These are phyloP conservation scores for Truncatella angustata DNA, from an alignment of 2,329 filamentous ascomycete species.

Conservation along the genomic window DNA sequence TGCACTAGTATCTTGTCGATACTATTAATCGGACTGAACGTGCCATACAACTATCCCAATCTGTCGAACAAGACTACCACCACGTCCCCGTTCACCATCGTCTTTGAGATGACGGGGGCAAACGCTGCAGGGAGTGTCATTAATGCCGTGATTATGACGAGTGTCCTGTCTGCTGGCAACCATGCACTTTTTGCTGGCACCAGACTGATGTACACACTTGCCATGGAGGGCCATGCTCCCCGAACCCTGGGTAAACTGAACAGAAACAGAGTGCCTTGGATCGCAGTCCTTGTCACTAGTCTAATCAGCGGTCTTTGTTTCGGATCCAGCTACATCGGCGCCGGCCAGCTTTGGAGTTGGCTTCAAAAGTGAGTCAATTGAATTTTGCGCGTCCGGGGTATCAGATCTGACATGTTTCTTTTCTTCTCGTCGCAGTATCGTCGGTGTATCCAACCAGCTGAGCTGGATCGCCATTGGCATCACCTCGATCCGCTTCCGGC, in stretches of 20 bases:
- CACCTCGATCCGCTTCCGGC: constrained; percentile 24
- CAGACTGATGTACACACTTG: constrained; percentile 55
- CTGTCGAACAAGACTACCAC: constrained; percentile 40
- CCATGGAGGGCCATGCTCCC: constrained; percentile 55
- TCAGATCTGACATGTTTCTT: not conserved
- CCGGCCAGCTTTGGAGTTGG: constrained; percentile 65
- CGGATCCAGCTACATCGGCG: constrained; percentile 63
- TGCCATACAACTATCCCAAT: constrained; percentile 52
- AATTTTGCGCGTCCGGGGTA: not conserved
- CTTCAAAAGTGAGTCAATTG: constrained; percentile 48
- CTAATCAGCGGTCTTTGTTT: constrained; percentile 59
- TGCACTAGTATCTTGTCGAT: constrained; percentile 39
- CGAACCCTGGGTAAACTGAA: constrained; percentile 49
- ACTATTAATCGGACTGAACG: constrained; percentile 55
- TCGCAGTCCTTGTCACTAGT: constrained; percentile 53
- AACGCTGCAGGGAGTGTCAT: constrained; percentile 55
- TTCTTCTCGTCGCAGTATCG: not conserved
- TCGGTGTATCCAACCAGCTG: not conserved
- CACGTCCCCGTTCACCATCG: constrained; percentile 58
- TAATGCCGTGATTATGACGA: constrained; percentile 60
- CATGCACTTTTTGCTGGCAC: constrained; percentile 57
- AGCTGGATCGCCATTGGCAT: constrained; percentile 28
- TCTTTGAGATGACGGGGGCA: constrained; percentile 58
- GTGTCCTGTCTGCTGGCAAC: constrained; percentile 57
- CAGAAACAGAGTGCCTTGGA: constrained; percentile 49